These are phyloP conservation scores for Rhinocladiella mackenziei DNA, from an alignment of 2,329 filamentous ascomycete genomes.

Conservation along the genomic window DNA sequence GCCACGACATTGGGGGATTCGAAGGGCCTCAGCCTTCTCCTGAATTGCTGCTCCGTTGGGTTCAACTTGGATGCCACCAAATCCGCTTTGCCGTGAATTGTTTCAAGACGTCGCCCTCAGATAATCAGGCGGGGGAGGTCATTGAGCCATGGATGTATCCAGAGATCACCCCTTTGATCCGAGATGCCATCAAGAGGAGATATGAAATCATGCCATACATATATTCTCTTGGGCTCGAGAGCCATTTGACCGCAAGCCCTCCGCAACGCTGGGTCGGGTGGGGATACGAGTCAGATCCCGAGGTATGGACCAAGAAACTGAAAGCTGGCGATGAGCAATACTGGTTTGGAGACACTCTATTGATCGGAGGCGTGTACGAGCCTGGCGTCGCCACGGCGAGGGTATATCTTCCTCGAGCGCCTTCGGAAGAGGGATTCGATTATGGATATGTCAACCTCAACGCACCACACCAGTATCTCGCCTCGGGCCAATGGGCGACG, in stretches of 20 bases:
- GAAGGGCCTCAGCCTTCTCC: slow-evolving; percentile 67
- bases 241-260: slow-evolving; percentile 58
- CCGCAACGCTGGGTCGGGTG: slow-evolving; percentile 70
- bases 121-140: slow-evolving; percentile 66
- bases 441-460: slow-evolving; percentile 62
- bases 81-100: slow-evolving; percentile 73
- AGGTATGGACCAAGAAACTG: slow-evolving; percentile 60
- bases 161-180: slow-evolving; percentile 59
- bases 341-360: slow-evolving; percentile 65
- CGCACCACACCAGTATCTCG: slow-evolving; percentile 55
- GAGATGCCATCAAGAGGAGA: slow-evolving; percentile 63
- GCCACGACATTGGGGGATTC: slow-evolving; percentile 72
- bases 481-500: slow-evolving; percentile 52
- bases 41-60: slow-evolving; percentile 68
- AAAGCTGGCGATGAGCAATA: slow-evolving; percentile 66
- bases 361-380: slow-evolving; percentile 66
- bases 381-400: slow-evolving; percentile 51
- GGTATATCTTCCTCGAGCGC: slow-evolving; percentile 48
- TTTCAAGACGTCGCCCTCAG: slow-evolving; percentile 65
- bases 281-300: slow-evolving; percentile 64
- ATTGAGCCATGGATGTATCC: slow-evolving; percentile 78
- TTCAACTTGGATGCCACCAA: slow-evolving; percentile 67
- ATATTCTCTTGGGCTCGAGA: slow-evolving; percentile 61
- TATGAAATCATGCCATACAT: slow-evolving; percentile 70
- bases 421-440: slow-evolving; percentile 38